phyloP scores from a whole-genome alignment of 768 basidiomycete genomes.

The Trametes sanguinea region DNA sequence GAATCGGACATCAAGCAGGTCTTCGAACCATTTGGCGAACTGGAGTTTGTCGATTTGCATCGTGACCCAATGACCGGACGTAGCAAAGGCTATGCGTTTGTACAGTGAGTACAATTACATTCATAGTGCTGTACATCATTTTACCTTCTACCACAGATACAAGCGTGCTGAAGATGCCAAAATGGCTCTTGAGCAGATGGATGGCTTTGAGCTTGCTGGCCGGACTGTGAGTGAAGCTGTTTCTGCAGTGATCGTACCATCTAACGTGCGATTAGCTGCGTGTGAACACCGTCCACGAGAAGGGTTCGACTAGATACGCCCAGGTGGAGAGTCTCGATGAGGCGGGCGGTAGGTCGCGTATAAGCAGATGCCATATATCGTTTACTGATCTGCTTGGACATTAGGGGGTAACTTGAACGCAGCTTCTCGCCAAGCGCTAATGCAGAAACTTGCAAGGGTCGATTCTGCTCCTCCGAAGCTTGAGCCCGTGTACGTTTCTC shows the following conservation, averaged over 20 bases:
- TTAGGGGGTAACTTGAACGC: constrained; percentile 96
- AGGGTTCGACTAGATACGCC: constrained; percentile 75
- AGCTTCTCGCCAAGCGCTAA: constrained; percentile 97
- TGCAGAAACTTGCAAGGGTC: constrained; percentile 99
- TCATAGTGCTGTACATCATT: neutral
- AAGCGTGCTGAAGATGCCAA: constrained; percentile 91
- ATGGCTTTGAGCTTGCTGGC: constrained; percentile 96
- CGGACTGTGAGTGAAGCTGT: constrained; percentile 63
- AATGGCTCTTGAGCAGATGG: constrained; percentile 98
- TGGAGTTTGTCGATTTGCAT: constrained; percentile 98
- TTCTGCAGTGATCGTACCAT: constrained; percentile 15
- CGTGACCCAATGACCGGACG: constrained; percentile 92
- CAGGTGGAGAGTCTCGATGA: constrained; percentile 86
- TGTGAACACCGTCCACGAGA: constrained; percentile 92
- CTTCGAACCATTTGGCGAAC: constrained; percentile 97
- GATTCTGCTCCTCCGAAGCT: constrained; percentile 60
- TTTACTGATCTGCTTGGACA: neutral
- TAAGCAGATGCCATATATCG: neutral
- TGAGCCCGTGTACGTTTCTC: constrained; percentile 57
- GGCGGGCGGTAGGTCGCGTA: constrained; percentile 64
- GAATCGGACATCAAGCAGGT: constrained; percentile 98
- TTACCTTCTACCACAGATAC: constrained; percentile 53
- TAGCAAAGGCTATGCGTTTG: constrained; percentile 97
- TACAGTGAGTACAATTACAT: constrained; percentile 67
- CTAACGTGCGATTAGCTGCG: constrained; percentile 55